A percentile compares a stretch with the other conserved stretches of the same genome.
Evolutionary conservation across 2,329 filamentous ascomycete genomes (phyloP).

Genomic region (Chaetomium strumarium): DNA sequence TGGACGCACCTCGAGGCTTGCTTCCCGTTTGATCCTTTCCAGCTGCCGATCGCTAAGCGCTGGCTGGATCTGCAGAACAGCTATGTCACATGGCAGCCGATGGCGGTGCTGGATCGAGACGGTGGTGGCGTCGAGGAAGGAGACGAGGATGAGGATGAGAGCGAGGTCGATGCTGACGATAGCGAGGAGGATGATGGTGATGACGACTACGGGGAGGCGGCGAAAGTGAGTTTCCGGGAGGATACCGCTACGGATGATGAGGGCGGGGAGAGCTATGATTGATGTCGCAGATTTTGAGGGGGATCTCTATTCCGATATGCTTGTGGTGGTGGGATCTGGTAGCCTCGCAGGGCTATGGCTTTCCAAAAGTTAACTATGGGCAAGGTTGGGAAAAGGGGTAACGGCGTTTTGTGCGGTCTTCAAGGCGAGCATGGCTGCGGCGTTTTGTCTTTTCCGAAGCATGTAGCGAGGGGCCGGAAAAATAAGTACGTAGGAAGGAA

Average conservation of each 20-base stretch:
- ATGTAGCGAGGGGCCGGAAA: no score
- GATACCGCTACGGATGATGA: conserved; percentile 29
- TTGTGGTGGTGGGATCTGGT: not conserved
- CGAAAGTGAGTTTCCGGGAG: conserved; percentile 16
- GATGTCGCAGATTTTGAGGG: no score
- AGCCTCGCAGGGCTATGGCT: not conserved
- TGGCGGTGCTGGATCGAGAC: conserved; percentile 61
- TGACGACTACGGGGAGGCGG: conserved; percentile 19
- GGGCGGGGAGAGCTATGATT: conserved; percentile 10
- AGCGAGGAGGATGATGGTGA: conserved; percentile 36
- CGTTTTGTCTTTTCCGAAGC: no score
- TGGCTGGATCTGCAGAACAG: conserved; percentile 72
- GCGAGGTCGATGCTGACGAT: not conserved
- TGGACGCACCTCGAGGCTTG: conserved; percentile 86
- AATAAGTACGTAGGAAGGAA: no score
- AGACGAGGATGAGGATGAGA: conserved; percentile 38
- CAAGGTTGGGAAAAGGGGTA: not conserved
- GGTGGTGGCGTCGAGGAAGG: conserved; percentile 43
- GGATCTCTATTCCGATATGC: no score
- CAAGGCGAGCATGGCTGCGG: not conserved
- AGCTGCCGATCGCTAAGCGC: conserved; percentile 75
- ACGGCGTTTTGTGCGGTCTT: not conserved
- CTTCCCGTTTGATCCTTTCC: conserved; percentile 96
- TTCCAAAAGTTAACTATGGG: not conserved
- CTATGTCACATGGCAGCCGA: conserved; percentile 73